Evolutionary conservation across 2,329 filamentous ascomycete species (phyloP).

Genomic region (Alternaria sp.): DNA sequence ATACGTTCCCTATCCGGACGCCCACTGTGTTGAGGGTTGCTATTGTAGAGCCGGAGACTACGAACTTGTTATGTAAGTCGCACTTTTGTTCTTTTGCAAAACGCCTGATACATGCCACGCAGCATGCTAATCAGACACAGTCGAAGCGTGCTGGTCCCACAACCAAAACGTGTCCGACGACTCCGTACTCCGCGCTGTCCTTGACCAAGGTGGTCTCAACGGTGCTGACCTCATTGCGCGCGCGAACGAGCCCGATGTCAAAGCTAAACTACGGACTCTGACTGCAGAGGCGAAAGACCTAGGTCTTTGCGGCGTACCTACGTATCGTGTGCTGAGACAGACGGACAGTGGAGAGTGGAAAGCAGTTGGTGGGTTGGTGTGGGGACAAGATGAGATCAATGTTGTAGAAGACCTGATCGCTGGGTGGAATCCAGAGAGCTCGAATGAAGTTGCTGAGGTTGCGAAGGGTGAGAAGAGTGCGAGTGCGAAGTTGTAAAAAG

Average conservation of each 20-base stretch:
- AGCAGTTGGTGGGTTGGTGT: constrained; percentile 33
- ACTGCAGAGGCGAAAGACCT: constrained; percentile 40
- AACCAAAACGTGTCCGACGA: constrained; percentile 40
- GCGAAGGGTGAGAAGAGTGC: constrained; percentile 1
- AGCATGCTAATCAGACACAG: constrained; percentile 19
- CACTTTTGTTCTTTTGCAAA: not conserved
- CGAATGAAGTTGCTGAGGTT: constrained; percentile 10
- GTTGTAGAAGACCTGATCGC: constrained; percentile 45
- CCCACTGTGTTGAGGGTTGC: constrained; percentile 42
- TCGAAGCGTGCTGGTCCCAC: constrained; percentile 43
- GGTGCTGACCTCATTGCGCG: constrained; percentile 31
- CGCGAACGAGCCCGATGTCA: constrained; percentile 32
- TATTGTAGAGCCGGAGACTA: constrained; percentile 32
- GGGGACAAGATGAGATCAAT: constrained; percentile 45
- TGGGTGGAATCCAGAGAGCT: constrained; percentile 33
- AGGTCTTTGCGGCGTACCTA: constrained; percentile 45
- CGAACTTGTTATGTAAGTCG: constrained; percentile 34
- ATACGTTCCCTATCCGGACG: constrained; percentile 43
- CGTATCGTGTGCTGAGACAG: constrained; percentile 37
- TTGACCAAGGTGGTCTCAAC: constrained; percentile 37
- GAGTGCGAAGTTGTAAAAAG: constrained; percentile 7
- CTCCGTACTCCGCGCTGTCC: constrained; percentile 25
- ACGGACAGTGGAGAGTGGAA: constrained; percentile 17
- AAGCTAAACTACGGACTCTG: constrained; percentile 32
- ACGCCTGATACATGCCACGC: rapidly evolving